Conservation (phyloP, 2,329 filamentous ascomycete genomes). For the Colletotrichum shisoi region DNA sequence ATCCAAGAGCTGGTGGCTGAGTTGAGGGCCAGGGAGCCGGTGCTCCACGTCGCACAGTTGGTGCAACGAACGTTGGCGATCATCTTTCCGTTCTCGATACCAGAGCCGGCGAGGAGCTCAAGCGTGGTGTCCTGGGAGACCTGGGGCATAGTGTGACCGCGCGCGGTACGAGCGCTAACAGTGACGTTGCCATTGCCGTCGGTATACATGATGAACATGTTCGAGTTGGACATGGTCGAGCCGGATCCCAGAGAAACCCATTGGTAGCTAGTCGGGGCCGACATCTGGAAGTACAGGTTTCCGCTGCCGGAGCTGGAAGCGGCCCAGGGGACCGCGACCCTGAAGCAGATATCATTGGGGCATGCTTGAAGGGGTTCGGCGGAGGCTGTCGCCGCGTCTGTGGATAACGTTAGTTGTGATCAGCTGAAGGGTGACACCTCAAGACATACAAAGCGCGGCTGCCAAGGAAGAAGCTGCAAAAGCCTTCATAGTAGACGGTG, state of each 20-base stretch:
- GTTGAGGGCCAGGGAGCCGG: constrained; percentile 54
- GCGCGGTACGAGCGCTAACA: constrained; percentile 63
- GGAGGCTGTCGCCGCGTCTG: constrained; percentile 44
- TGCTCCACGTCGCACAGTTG: constrained; percentile 60
- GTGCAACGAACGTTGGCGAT: constrained; percentile 66
- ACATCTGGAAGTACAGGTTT: constrained; percentile 68
- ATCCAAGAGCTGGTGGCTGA: constrained; percentile 59
- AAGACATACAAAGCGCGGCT: constrained; percentile 32
- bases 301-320: constrained; percentile 59
- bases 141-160: constrained; percentile 57
- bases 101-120: constrained; percentile 66
- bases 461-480: constrained; percentile 28
- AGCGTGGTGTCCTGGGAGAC: constrained; percentile 56
- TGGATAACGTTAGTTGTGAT: constrained; percentile 5
- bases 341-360: constrained; percentile 60
- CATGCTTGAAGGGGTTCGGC: constrained; percentile 51
- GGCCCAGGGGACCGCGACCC: constrained; percentile 61
- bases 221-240: constrained; percentile 60
- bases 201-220: constrained; percentile 70
- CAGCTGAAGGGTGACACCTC: background rate
- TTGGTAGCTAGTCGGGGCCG: constrained; percentile 59
- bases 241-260: constrained; percentile 70
- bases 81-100: constrained; percentile 61
- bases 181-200: constrained; percentile 68
- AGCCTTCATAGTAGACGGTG: constrained; percentile 31